Base-by-base conservation (phyloP, 176 grass and related monocot genomes). In the Musa troglodytarum region DNA sequence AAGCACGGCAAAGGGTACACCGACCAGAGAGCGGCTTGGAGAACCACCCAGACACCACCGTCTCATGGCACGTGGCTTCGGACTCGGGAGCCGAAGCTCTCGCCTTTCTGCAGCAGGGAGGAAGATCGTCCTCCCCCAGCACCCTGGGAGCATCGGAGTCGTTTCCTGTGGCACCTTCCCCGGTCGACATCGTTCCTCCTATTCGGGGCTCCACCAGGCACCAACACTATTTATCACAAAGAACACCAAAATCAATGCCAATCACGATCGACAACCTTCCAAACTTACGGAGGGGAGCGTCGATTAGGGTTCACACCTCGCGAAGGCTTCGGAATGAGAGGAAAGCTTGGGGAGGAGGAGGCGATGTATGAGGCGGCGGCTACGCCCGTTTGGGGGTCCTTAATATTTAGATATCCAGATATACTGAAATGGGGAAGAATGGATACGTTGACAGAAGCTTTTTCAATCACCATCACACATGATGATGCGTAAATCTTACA, bases 91-190 rank as follows among this genome's bases (percentile, higher is more conserved):
- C 76, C 0, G 86, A 83, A 1, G 95, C 84, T 66, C 79, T 90
- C 2, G 95, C 95, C 85, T 99, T 99, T 63, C 93, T 55, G 52
- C 95, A 99, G 79, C 95, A 99, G 79, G 91, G 95, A 64, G 95
- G 91, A 53, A 93, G 82, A 57, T 57, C 53, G 20, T 34, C 53
- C 22, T 43, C 34, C 34, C 16, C 24, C 11, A 24, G 13, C 72
- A 11, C 11, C 53, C 68, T 70, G 68, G 43, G 43, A 70, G 68
- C 68, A 22, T 70, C 34, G 15, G 17, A 70, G 1, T 49, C 68
- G 51, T 70, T 70, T 70, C 34, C 68, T 52, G 34, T 49, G 68
- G 43, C 68, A 70, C 43, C 49, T 70, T 49, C 68, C 68, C 8
- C 68, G 43, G 51, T 70, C 9, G 19, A 70, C 20, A 10, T 15